These are phyloP conservation scores for Ophiostoma tasmaniense DNA, from an alignment of 2,329 filamentous ascomycete species.

Conservation along the genomic window DNA sequence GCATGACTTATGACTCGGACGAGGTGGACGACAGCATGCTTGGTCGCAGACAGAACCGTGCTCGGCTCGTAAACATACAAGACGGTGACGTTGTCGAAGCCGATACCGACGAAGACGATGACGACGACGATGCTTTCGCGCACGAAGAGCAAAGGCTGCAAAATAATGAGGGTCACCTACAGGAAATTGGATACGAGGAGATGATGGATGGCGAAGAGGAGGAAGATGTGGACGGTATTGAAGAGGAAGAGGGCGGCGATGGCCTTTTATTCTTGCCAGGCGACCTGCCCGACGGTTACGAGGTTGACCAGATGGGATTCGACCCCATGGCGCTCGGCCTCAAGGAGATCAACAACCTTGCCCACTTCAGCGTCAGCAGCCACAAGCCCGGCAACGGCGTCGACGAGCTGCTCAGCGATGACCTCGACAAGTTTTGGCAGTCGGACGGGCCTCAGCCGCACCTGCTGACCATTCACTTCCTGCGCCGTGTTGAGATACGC, in stretches of 20 bases:
- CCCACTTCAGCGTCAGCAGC: slow-evolving; percentile 73
- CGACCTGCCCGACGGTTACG: slow-evolving; percentile 15
- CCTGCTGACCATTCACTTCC: slow-evolving; percentile 70
- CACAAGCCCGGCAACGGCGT: slow-evolving; percentile 75
- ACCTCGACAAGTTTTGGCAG: slow-evolving; percentile 72
- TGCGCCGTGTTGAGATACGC: slow-evolving; percentile 71
- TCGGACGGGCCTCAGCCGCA: slow-evolving; percentile 81
- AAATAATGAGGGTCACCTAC: not conserved
- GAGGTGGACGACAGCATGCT: slow-evolving; percentile 5
- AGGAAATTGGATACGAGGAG: slow-evolving; percentile 1
- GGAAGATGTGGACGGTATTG: not conserved
- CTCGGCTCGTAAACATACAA: not conserved
- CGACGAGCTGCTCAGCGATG: slow-evolving; percentile 64
- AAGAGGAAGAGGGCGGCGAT: slow-evolving; percentile 12
- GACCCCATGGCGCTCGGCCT: slow-evolving; percentile 50
- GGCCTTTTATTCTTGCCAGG: slow-evolving; percentile 5
- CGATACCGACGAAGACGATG: not conserved
- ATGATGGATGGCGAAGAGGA: not conserved
- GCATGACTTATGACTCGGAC: not conserved
- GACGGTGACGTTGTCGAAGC: not conserved
- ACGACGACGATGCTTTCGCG: slow-evolving; percentile 14
- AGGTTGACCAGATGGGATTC: slow-evolving; percentile 29
- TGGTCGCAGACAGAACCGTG: not conserved
- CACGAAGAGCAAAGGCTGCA: slow-evolving; percentile 16
- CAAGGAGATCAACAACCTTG: slow-evolving; percentile 78